Evolutionary conservation across 164 flowering plant species (phyloP).

Genomic region (Stephania yunnanensis): DNA sequence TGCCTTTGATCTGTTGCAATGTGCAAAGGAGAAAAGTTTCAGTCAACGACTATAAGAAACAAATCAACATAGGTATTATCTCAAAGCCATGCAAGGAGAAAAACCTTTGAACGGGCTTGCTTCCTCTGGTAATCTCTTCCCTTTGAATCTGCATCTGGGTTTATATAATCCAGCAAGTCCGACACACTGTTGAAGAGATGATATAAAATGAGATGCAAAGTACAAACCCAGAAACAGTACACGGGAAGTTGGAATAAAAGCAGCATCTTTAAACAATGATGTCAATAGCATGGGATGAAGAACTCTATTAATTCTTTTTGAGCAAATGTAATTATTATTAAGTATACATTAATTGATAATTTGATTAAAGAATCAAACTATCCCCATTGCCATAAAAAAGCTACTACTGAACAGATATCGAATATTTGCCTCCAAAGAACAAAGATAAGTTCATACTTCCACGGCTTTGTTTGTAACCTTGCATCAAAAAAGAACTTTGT

Average conservation of each 20-base stretch:
- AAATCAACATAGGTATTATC: neutral
- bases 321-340: neutral
- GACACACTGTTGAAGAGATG: slow-evolving; percentile 56
- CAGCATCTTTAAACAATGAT: neutral
- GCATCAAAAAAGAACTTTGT: too few species aligned
- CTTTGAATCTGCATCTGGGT: slow-evolving; percentile 75
- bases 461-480: neutral
- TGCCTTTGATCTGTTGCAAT: slow-evolving; percentile 50
- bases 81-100: neutral
- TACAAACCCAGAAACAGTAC: neutral
- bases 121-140: slow-evolving; percentile 78
- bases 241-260: neutral
- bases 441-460: neutral
- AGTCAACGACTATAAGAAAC: neutral
- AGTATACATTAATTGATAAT: neutral
- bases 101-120: slow-evolving; percentile 82
- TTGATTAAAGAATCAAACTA: neutral
- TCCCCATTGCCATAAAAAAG: neutral
- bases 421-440: neutral
- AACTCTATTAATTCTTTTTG: neutral
- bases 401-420: neutral
- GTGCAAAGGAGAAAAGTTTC: neutral
- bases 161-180: slow-evolving; percentile 82
- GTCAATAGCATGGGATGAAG: neutral
- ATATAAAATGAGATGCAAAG: slow-evolving; percentile 6